Base-by-base conservation (phyloP, 2,329 filamentous ascomycete genomes). In the Beauveria asiatica region DNA sequence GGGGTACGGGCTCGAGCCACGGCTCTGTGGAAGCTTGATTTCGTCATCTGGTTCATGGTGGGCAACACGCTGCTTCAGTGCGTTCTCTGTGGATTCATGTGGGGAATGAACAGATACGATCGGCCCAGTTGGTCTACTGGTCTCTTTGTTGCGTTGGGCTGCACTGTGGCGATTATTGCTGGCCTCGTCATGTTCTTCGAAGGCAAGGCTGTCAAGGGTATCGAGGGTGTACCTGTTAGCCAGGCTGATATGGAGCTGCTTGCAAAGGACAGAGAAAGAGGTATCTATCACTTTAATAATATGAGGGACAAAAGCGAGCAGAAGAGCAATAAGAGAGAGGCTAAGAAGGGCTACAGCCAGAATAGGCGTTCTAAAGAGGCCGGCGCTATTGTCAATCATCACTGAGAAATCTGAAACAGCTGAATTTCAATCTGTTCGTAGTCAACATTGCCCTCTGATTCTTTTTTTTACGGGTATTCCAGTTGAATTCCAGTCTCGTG, bases 91-190 rank as follows among this genome's bases (percentile, higher is more conserved):
- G 86, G 82, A 3, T 88, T 91, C 74, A 95, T 96, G 91, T 95
- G 89, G 89, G 85, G 83, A 2, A 78, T 89, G 73, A 88, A 90
- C 68, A 78, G 89, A 23, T 86, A 85, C 67, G 75, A 87, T 23
- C 79, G 91, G n/a, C 90, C 91, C 0, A 82, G 83, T 23, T 95
- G 90, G 90, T 82, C 85, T 11, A 92, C 89, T 0, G 91, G 90
- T 1, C 73, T 92, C 0, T 90, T 94, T 68, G 87, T 96, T 19
- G 88, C 83, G 2, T 69, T 93, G 6, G 90, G 85, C 3, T 92
- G 86, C 67, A 78, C 86, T 21, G 84, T 88, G 5, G 87, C 87
- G 8, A 87, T 80, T 17, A 69, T 83, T 23, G 90, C 84, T 17
- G 90, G 90, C 3, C 73, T 87, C 39, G 80, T 90, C 69, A 85